Base-by-base conservation (phyloP, 345 rosid genomes). In the Hirschfeldia incana region DNA sequence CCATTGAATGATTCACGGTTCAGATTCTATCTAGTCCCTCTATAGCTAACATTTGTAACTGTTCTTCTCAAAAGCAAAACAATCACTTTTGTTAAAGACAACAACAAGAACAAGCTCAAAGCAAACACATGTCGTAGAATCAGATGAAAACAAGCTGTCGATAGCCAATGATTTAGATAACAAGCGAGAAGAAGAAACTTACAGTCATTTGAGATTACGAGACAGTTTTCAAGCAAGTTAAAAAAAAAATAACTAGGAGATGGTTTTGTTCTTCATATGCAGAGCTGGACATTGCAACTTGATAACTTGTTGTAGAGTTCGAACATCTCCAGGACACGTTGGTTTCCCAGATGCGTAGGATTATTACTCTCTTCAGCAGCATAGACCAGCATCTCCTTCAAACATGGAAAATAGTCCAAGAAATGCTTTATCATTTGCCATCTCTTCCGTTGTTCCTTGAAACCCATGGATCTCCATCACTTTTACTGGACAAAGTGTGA, bases 341-440 rank as follows among this genome's bases (percentile, higher is more conserved):
- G 53, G 53, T 13, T 44, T 44, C 2, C 1, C 2, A 71, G 37
- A 26, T 21, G 3, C 59, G 53, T 58, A 36, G 33, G 57, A 59
- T 1, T 17, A 11, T 57, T 3, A 9, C 10, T 42, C 66, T 37
- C 75, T 72, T 26, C 67, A 37, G 27, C 37, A 36, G 44, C 9
- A 72, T 5, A 1, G 6, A 72, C 9, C 6, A n/a, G 0, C 59
- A 72, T 42, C 39, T 46, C 59, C 33, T 58, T 71, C 65, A 71
- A 71, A 58, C 55, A 34, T 3, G 53, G 65, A 26, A 71, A 71
- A 26, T 58, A 58, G 8, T 34, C 21, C 75, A 70, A 26, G 66
- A 71, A 71, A 34, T 71, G 65, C 34, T 36, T 36, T 0, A 71
- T 58, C 10, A 71, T 36, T 36, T 6, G 4, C 3, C 13, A 36